Evolutionary conservation across 352 stramenopile genomes (phyloP).

Genomic region (Plasmopara halstedii): DNA sequence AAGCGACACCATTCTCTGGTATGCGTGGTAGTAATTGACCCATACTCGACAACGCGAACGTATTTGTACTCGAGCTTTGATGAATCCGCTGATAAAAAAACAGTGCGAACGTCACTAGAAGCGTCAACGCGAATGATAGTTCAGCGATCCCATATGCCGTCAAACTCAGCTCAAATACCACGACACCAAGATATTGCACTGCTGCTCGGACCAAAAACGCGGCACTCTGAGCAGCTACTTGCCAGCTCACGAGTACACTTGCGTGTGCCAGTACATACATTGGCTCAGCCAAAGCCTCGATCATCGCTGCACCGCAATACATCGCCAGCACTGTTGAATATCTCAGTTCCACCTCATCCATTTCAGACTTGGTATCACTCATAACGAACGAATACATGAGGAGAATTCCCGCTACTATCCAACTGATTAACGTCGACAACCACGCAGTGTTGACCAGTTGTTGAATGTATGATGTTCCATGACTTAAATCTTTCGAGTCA

Average conservation of each 20-base stretch:
- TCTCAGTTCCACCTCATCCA: constrained; percentile 20
- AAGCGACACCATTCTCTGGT: constrained; percentile 2
- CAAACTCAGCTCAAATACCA: constrained; percentile 52
- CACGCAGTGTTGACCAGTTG: constrained; percentile 71
- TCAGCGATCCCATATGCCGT: constrained; percentile 70
- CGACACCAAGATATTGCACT: constrained; percentile 65
- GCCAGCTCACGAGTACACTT: constrained; percentile 75
- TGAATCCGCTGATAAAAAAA: constrained; percentile 53
- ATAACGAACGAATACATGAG: constrained; percentile 15
- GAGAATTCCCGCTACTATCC: constrained; percentile 33
- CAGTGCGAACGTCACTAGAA: constrained; percentile 45
- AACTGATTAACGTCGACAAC: constrained; percentile 62
- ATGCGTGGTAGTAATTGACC: constrained; percentile 42
- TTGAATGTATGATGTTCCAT: constrained; percentile 26
- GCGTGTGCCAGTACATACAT: constrained; percentile 78
- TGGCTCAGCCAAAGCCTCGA: constrained; percentile 72
- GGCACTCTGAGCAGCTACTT: constrained; percentile 66
- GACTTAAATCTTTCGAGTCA: constrained; percentile 17
- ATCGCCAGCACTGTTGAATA: constrained; percentile 59
- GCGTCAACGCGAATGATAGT: constrained; percentile 55
- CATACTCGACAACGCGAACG: constrained; percentile 43
- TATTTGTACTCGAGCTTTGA: not conserved
- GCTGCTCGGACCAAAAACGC: constrained; percentile 64
- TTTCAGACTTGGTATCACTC: not conserved
- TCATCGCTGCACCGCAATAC: constrained; percentile 70